These are phyloP conservation scores for Ogataea populi-albae DNA, from an alignment of 805 yeast species.

Conservation along the genomic window DNA sequence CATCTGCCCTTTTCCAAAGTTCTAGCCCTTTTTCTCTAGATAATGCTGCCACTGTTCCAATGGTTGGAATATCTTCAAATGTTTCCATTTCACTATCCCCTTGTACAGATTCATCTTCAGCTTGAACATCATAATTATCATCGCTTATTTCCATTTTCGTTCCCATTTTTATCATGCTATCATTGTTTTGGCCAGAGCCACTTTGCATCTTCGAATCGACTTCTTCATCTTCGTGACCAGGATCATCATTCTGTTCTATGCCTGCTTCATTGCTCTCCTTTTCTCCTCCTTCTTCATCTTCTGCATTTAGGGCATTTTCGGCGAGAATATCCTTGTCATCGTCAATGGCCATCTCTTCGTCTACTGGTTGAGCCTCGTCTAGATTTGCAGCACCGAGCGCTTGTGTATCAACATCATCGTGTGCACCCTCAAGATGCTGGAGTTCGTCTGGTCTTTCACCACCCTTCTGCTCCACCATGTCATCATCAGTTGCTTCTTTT, in stretches of 20 bases:
- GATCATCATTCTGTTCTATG: constrained; percentile 32
- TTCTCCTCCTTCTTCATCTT: constrained; percentile 33
- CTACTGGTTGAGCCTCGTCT: constrained; percentile 72
- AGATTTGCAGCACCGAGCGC: constrained; percentile 88
- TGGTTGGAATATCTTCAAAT: too few relatives aligned
- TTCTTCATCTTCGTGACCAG: constrained; percentile 27
- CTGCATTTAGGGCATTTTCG: too few relatives aligned
- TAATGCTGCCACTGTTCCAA: neutral
- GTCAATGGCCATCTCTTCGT: constrained; percentile 79
- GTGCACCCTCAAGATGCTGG: constrained; percentile 78
- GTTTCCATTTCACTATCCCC: constrained; percentile 24
- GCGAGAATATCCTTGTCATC: constrained; percentile 65
- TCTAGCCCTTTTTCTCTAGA: constrained; percentile 60
- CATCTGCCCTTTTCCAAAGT: constrained; percentile 80
- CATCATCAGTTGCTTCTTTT: constrained; percentile 60
- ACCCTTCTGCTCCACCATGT: constrained; percentile 49
- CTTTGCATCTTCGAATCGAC: constrained; percentile 10
- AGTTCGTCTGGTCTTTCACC: constrained; percentile 80
- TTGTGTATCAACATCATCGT: constrained; percentile 77
- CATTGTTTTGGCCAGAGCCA: constrained; percentile 17
- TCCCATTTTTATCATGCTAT: constrained; percentile 23
- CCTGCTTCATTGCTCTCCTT: constrained; percentile 22
- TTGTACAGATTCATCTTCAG: constrained; percentile 32
- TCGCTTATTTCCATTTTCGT: constrained; percentile 6
- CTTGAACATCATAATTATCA: constrained; percentile 41